Conservation (phyloP, 2,329 filamentous ascomycete genomes). For the Podosphaera fusca region DNA sequence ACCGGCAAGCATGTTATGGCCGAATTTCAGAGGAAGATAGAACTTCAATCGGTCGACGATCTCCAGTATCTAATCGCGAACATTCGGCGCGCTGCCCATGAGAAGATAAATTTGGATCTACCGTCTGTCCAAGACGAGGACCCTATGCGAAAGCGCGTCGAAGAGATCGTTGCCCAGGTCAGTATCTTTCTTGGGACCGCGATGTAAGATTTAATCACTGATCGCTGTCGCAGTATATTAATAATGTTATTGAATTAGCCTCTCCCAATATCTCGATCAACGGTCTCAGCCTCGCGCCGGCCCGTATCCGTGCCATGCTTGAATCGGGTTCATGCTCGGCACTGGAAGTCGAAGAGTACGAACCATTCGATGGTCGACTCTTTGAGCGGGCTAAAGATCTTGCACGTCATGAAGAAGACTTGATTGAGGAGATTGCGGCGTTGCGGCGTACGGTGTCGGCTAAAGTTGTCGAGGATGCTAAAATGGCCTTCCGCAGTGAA, state of each 20-base stretch:
- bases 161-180: constrained; percentile 35
- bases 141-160: constrained; percentile 33
- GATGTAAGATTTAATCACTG: not conserved
- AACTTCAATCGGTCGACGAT: constrained; percentile 56
- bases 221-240: constrained; percentile 28
- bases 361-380: constrained; percentile 35
- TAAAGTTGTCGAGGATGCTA: constrained; percentile 7
- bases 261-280: constrained; percentile 39
- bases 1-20: constrained; percentile 8
- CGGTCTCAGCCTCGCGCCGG: constrained; percentile 22
- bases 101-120: constrained; percentile 43
- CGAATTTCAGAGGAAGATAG: constrained; percentile 44
- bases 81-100: constrained; percentile 41
- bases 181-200: constrained; percentile 1
- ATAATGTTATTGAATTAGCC: constrained; percentile 33
- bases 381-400: constrained; percentile 35
- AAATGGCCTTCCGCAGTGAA: constrained; percentile 7
- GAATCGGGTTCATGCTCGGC: constrained; percentile 2
- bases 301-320: constrained; percentile 17
- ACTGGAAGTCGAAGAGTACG: constrained; percentile 23
- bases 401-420: constrained; percentile 37
- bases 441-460: constrained; percentile 10
- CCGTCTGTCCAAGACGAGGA: constrained; percentile 39
- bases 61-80: constrained; percentile 46
- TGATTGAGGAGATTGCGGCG: constrained; percentile 37